Evolutionary conservation across 2,329 filamentous ascomycete species (phyloP), one percentile per base, ranked within the genome.

Genomic region (Pestalotiopsis sp.): DNA sequence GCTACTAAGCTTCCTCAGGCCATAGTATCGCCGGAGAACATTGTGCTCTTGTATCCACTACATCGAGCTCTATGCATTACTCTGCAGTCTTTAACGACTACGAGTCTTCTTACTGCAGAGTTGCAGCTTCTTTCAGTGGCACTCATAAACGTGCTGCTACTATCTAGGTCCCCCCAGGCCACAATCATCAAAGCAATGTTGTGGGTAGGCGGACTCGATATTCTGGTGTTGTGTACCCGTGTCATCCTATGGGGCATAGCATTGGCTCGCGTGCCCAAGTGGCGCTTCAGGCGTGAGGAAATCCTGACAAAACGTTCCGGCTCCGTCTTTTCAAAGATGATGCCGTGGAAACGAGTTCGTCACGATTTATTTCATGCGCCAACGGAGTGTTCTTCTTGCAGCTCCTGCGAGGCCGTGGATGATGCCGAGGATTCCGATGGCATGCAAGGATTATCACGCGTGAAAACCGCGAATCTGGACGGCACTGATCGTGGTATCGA

Each of bases 261-360:
- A 31, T 83, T 99, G 70, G 95, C 95, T 64, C 88, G 95, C 68
- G 93, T 98, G 20, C 96, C 96, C 2, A 94, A 90, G 74, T 98
- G 95, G 94, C 92, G 95, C 58, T 95, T 98, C 74, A 88, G 90
- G 73, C 88, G 90, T 67, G 81, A 85, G 20, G 78, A 81, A 1
- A 77, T 76, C 38, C 74, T 73, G 4, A 75, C 77, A 67, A 79
- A 81, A 72, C 78, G 80, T 68, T 70, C 76, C 45, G 74, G 78
- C 70, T 70, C 77, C 73, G 65, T 83, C 72, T 66, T 80, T 73
- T 78, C 81, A 68, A 75, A 84, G 72, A 72, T 81, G 71, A 72
- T 86, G 68, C 79, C 85, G 0, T 85, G 86, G 75, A 81, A 83
- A 58, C 83, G 81, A 41, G 77, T 90, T 66, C 86, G 82, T 66